phyloP scores from a whole-genome alignment of 2,329 filamentous ascomycete genomes.

The Fusarium agapanthi region DNA sequence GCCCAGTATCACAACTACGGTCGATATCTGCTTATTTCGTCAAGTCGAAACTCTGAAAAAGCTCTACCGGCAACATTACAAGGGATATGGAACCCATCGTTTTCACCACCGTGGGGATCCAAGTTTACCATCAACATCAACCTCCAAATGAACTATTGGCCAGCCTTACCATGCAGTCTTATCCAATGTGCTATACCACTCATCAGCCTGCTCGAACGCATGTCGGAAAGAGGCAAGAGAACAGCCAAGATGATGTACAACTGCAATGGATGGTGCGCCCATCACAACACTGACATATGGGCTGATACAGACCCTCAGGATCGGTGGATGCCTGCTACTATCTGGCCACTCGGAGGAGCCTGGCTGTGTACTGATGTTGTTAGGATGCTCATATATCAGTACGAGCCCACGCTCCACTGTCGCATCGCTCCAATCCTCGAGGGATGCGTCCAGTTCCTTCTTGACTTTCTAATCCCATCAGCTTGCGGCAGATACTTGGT shows the following conservation, averaged over 20 bases:
- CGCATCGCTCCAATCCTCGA: conserved; percentile 45
- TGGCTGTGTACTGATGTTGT: conserved; percentile 40
- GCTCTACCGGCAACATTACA: conserved; percentile 47
- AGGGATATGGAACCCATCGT: conserved; percentile 48
- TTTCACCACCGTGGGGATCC: conserved; percentile 52
- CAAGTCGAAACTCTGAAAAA: conserved; percentile 31
- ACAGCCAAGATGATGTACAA: conserved; percentile 50
- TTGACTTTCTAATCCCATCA: conserved; percentile 48
- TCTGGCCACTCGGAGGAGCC: conserved; percentile 39
- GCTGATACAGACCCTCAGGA: conserved; percentile 50
- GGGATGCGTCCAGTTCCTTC: conserved; percentile 48
- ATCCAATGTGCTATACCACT: conserved; percentile 53
- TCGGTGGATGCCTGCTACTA: conserved; percentile 42
- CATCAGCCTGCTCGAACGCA: conserved; percentile 44
- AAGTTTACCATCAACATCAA: conserved; percentile 64
- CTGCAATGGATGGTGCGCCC: conserved; percentile 48
- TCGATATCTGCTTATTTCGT: conserved; percentile 45
- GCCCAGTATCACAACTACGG: conserved; percentile 46
- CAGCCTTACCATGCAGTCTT: conserved; percentile 44
- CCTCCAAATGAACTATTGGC: conserved; percentile 64
- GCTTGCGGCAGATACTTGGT: conserved; percentile 41
- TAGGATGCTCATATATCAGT: conserved; percentile 38
- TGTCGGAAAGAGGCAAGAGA: conserved; percentile 42
- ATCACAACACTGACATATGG: conserved; percentile 53
- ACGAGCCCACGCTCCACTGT: conserved; percentile 22